A percentile compares a stretch with the other conserved stretches of the same genome.
phyloP scores from a whole-genome alignment of 306 rosid genomes.

The Carpinus viminea region DNA sequence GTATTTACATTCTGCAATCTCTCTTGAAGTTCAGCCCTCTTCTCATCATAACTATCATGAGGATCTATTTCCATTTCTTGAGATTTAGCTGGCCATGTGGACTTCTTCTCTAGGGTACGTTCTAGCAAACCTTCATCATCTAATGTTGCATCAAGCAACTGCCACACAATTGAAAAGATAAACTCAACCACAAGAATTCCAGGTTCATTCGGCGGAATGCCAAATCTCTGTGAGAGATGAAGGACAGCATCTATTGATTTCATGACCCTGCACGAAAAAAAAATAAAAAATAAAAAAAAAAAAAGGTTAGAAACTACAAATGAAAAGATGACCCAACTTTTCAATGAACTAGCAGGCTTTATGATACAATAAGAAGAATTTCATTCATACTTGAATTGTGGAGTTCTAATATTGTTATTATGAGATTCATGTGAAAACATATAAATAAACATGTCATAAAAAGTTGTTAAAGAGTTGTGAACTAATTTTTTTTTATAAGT shows the following conservation, averaged over 20 bases:
- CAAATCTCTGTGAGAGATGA: constrained; percentile 68
- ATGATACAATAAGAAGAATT: background rate
- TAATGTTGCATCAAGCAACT: constrained; percentile 86
- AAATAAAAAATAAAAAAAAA: background rate
- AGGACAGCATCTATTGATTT: constrained; percentile 69
- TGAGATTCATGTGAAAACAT: constrained; percentile 6
- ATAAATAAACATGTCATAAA: constrained; percentile 8
- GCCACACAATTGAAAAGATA: constrained; percentile 78
- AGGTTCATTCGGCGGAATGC: constrained; percentile 67
- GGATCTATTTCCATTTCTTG: constrained; percentile 80
- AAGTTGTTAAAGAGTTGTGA: background rate
- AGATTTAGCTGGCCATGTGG: constrained; percentile 62
- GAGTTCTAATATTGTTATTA: constrained; percentile 10
- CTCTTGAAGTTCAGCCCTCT: constrained; percentile 56
- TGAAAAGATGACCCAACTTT: constrained; percentile 3
- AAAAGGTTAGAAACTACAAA: constrained; percentile 35
- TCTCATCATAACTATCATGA: constrained; percentile 46
- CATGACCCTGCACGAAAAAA: constrained; percentile 68
- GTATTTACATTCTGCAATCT: constrained; percentile 61
- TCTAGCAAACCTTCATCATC: constrained; percentile 86
- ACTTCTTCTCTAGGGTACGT: constrained; percentile 56
- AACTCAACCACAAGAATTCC: constrained; percentile 84
- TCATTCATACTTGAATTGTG: constrained; percentile 6
- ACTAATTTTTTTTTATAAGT: background rate
- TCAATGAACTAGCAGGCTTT: constrained; percentile 20